phyloP scores from a whole-genome alignment of 192 early-diverging fungal species.

The Rhizophlyctis rosea region DNA sequence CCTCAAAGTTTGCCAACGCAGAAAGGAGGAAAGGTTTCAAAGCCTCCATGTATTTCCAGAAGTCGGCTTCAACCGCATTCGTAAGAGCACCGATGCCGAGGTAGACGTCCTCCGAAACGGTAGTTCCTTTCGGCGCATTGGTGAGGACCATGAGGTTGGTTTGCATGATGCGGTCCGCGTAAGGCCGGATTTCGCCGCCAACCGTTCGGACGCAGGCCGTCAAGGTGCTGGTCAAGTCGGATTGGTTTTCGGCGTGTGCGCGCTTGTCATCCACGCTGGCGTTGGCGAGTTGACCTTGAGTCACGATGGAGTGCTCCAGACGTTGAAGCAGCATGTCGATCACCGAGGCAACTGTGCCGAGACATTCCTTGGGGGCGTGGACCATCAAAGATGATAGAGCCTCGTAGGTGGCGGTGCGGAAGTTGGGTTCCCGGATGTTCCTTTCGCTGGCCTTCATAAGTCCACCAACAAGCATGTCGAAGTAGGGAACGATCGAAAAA shows the following conservation, averaged over 20 bases:
- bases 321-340: slow-evolving; percentile 72
- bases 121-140: slow-evolving; percentile 70
- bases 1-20: slow-evolving; percentile 86
- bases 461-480: slow-evolving; percentile 74
- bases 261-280: slow-evolving; percentile 80
- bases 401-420: slow-evolving; percentile 89
- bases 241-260: slow-evolving; percentile 80
- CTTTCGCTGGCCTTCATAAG: slow-evolving; percentile 47
- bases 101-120: slow-evolving; percentile 90
- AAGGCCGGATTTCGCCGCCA: slow-evolving; percentile 63
- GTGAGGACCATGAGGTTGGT: slow-evolving; percentile 74
- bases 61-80: slow-evolving; percentile 77
- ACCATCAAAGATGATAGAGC: slow-evolving; percentile 81
- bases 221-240: slow-evolving; percentile 87
- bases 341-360: slow-evolving; percentile 71
- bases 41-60: slow-evolving; percentile 81
- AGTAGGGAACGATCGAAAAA: too few species aligned
- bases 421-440: slow-evolving; percentile 74
- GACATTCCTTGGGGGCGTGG: slow-evolving; percentile 63
- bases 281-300: slow-evolving; percentile 44
- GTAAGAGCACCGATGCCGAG: slow-evolving; percentile 83
- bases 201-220: slow-evolving; percentile 74
- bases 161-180: slow-evolving; percentile 90
- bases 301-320: slow-evolving; percentile 70
- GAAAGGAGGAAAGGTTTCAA: slow-evolving; percentile 79